Conservation (phyloP, 495 filamentous ascomycete species). For the Trichoderma virens region DNA sequence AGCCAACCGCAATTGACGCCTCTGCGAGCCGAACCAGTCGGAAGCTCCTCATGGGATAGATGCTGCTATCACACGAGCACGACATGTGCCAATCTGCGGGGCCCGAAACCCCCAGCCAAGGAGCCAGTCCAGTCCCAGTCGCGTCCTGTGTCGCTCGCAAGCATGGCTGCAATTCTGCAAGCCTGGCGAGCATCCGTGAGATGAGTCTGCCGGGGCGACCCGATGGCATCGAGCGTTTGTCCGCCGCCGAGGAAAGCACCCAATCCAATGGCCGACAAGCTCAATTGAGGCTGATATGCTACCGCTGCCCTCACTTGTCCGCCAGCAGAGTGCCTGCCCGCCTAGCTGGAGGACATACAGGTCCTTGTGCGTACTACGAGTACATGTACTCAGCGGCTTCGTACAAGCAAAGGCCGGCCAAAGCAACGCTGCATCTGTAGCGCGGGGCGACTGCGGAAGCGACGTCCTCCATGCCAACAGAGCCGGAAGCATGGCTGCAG, state of each 20-base stretch:
- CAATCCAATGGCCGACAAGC: too few species aligned
- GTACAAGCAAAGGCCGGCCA: neutral
- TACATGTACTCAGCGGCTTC: neutral
- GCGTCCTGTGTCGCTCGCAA: neutral
- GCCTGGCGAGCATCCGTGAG: neutral
- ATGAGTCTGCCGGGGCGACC: neutral
- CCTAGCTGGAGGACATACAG: too few species aligned
- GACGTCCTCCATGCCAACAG: neutral
- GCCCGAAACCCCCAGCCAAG: neutral
- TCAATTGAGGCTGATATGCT: neutral
- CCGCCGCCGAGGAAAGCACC: too few species aligned
- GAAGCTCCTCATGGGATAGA: neutral
- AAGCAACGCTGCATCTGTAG: neutral
- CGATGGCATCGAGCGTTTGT: neutral
- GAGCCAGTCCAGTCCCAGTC: neutral
- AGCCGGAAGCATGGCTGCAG: neutral
- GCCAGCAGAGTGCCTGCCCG: too few species aligned
- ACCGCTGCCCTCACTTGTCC: neutral
- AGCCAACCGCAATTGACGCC: neutral
- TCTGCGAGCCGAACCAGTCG: neutral
- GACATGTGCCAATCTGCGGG: constrained; percentile 4
- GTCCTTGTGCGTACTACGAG: too few species aligned
- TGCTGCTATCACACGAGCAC: constrained; percentile 4
- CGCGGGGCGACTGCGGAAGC: neutral
- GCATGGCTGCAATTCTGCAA: neutral